Evolutionary conservation across 192 early-diverging fungal species (phyloP), one percentile per base, ranked within the genome.

Genomic region (Linnemannia zychae): DNA sequence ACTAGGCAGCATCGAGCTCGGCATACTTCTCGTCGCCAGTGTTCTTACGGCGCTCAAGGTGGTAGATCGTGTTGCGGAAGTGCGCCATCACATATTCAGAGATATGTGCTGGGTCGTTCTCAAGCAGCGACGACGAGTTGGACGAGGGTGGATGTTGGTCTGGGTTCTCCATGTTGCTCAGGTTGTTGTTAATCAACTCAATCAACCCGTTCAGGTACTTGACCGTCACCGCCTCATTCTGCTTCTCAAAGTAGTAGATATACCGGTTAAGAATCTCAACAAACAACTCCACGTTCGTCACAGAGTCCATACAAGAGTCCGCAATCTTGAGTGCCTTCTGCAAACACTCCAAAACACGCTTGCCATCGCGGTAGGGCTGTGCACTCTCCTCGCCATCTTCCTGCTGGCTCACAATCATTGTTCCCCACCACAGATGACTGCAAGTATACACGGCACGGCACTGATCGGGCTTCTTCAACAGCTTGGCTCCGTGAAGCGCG

Each of bases 221-320:
- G 52, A 95, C 93, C 24, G 97, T 97, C 18, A 97, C 96, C 72
- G 92, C 91, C 76, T 97, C 94, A 78, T 97, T 98, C 71, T 94
- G 90, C 78, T 93, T 94, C 91, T 98, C 97, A 90, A 96, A 99
- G 86, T 96, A 98, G 89, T 97, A 98, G 66, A 99, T 90, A 76
- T 96, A 98, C 87, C 95, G 90, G 87, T 99, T 98, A 72, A 99
- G 87, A 72, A 99, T 96, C 85, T 99, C 98, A n/a, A 99, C 96
- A 92, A 99, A 98, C 44, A 99, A 88, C 81, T 96, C 95, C 24
- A 97, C 95, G 44, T 96, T 98, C 22, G 97, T 93, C 47, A 92
- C 92, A 38, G 93, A 91, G 73, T 99, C 98, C 91, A 99, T 93
- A 52, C 97, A 96, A 22, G 93, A 93, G 87, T 98, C 98, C 1